Conservation (phyloP, 2,329 filamentous ascomycete genomes). For the Trichophyton benhamiae region DNA sequence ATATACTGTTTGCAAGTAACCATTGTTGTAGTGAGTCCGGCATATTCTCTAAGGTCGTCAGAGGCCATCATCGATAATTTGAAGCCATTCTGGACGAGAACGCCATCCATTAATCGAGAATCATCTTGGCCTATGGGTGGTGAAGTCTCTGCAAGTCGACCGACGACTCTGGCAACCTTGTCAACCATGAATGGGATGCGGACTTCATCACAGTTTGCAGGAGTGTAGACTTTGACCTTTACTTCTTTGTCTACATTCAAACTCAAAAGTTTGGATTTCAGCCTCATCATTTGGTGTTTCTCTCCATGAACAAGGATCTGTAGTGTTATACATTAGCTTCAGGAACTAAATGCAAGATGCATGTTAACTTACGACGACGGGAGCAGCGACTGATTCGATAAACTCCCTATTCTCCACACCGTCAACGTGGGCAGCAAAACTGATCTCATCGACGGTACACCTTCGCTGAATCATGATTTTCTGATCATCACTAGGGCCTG, state of each 20-base stretch:
- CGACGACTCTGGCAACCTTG: conserved; percentile 91
- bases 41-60: conserved; percentile 89
- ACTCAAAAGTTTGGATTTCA: conserved; percentile 90
- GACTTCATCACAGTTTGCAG: conserved; percentile 87
- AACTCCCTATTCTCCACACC: conserved; percentile 93
- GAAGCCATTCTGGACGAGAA: conserved; percentile 94
- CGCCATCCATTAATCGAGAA: conserved; percentile 64
- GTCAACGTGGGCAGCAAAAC: conserved; percentile 93
- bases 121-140: conserved; percentile 45
- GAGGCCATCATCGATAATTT: conserved; percentile 95
- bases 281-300: conserved; percentile 92
- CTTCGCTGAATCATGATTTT: conserved; percentile 83
- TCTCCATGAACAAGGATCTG: conserved; percentile 95
- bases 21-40: conserved; percentile 88
- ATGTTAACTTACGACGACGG: conserved; percentile 62
- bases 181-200: conserved; percentile 91
- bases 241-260: conserved; percentile 68
- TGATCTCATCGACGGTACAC: conserved; percentile 88
- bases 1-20: conserved; percentile 87
- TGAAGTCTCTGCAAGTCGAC: conserved; percentile 71
- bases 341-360: background rate
- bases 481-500: conserved; percentile 53
- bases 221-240: conserved; percentile 86
- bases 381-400: conserved; percentile 83
- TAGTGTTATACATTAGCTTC: background rate